phyloP scores from a whole-genome alignment of 345 rosid species.

The Mangifera indica region DNA sequence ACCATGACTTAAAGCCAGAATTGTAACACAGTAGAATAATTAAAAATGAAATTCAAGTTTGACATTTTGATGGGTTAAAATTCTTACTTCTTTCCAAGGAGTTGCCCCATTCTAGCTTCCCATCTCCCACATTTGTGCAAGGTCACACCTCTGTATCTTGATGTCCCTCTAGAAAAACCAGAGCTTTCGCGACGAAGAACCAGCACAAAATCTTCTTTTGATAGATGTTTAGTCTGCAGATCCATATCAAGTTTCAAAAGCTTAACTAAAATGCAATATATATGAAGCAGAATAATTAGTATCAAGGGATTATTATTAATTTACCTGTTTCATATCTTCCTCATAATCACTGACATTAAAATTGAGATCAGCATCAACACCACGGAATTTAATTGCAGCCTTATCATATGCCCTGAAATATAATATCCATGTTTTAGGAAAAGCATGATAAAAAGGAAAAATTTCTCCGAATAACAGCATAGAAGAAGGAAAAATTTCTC shows the following conservation, averaged over 20 bases:
- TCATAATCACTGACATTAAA: slow-evolving; percentile 51
- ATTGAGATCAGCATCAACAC: slow-evolving; percentile 67
- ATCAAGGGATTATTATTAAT: neutral
- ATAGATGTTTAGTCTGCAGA: slow-evolving; percentile 44
- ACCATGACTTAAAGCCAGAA: neutral
- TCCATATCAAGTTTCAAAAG: neutral
- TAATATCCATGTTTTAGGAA: slow-evolving; percentile 6
- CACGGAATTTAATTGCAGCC: slow-evolving; percentile 78
- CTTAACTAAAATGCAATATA: neutral
- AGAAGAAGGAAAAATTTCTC: neutral
- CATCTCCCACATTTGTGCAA: slow-evolving; percentile 60
- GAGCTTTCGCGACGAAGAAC: slow-evolving; percentile 63
- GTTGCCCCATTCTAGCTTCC: slow-evolving; percentile 64
- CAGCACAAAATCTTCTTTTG: slow-evolving; percentile 64
- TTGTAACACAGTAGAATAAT: neutral
- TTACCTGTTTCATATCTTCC: slow-evolving; percentile 61
- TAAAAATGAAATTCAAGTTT: neutral
- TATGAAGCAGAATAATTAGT: neutral
- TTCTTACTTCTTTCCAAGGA: slow-evolving; percentile 62
- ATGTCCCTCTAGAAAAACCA: slow-evolving; percentile 61
- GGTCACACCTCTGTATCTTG: slow-evolving; percentile 56
- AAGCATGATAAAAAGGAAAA: neutral
- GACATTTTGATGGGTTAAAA: neutral
- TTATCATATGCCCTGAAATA: slow-evolving; percentile 59
- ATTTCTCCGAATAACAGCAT: neutral